Evolutionary conservation across 805 yeast genomes (phyloP), one percentile per base, ranked within the genome.

Genomic region (Candida broadrunensis): DNA sequence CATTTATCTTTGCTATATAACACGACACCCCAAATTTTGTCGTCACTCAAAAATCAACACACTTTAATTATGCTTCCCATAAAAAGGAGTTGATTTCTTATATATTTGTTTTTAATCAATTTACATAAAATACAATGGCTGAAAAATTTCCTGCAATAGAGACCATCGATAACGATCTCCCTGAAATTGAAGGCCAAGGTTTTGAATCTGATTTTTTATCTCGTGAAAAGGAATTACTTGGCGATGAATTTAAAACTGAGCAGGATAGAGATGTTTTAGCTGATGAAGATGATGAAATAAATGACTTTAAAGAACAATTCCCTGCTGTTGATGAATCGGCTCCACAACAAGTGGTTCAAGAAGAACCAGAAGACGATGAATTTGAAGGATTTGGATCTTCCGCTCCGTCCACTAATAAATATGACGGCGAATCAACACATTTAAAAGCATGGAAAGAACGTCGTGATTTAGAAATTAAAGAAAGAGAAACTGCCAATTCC

Each of bases 91-190:
- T n/a, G n/a, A n/a, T n/a, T n/a, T n/a, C n/a, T n/a, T n/a, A n/a
- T n/a, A n/a, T n/a, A n/a, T n/a, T n/a, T n/a, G n/a, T n/a, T n/a
- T n/a, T n/a, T n/a, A n/a, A n/a, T n/a, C n/a, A n/a, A n/a, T n/a
- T n/a, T n/a, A n/a, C n/a, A n/a, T n/a, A n/a, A n/a, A n/a, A 21
- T 21, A 49, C 39, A 33, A 83, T 83, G 88, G 79, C 87, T 41
- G 91, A 85, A 47, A 83, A 83, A 63, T 85, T 80, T 60, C 93
- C 95, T 36, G 88, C 78, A 46, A 69, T 84, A 48, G 81, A 77
- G 39, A 74, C 77, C 34, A 54, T 56, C 45, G 62, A 52, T 41
- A 50, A 51, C 31, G 60, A 54, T 36, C 38, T 56, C 20, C 58
- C 58, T 5, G 65, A 63, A 27, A 56, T 50, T 25, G 57, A 50